Conservation (phyloP, 768 basidiomycete species). For the Clitopilus passeckerianus region DNA sequence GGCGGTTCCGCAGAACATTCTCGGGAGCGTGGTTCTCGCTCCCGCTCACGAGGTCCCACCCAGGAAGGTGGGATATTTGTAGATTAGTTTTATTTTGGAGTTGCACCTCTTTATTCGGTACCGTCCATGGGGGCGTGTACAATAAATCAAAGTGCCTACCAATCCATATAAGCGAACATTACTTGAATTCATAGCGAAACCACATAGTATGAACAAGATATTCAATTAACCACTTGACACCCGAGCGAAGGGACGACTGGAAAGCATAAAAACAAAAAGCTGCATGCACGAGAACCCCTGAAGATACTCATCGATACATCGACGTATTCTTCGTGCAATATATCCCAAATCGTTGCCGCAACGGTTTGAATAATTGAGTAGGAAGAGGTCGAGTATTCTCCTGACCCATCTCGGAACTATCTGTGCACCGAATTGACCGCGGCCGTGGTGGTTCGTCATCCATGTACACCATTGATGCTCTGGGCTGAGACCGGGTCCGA, state of each 20-base stretch:
- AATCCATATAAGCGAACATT: no score
- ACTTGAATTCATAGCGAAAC: no score
- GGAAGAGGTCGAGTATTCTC: constrained; percentile 18
- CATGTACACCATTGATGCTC: no score
- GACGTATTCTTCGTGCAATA: constrained; percentile 33
- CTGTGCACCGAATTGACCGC: constrained; percentile 14
- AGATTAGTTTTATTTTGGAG: constrained; percentile 14
- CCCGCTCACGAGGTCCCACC: constrained; percentile 6
- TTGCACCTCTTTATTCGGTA: no score
- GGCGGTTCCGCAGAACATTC: constrained; percentile 10
- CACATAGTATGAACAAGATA: not conserved
- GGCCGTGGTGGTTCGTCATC: constrained; percentile 1
- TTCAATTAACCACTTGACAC: not conserved
- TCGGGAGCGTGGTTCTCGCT: constrained; percentile 5
- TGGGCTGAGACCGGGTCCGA: constrained; percentile 7
- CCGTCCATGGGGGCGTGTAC: no score
- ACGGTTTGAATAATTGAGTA: constrained; percentile 18
- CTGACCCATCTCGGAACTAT: constrained; percentile 21
- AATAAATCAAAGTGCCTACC: no score
- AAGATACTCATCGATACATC: constrained; percentile 12
- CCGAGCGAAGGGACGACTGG: no score
- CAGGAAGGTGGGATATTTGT: constrained; percentile 27
- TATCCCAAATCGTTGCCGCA: constrained; percentile 31
- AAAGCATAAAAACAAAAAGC: not conserved
- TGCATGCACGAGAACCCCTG: not conserved